A percentile compares a stretch with the other conserved stretches of the same genome.
Evolutionary conservation across 139 green algal genomes (phyloP).

Genomic region (Dunaliella primolecta): DNA sequence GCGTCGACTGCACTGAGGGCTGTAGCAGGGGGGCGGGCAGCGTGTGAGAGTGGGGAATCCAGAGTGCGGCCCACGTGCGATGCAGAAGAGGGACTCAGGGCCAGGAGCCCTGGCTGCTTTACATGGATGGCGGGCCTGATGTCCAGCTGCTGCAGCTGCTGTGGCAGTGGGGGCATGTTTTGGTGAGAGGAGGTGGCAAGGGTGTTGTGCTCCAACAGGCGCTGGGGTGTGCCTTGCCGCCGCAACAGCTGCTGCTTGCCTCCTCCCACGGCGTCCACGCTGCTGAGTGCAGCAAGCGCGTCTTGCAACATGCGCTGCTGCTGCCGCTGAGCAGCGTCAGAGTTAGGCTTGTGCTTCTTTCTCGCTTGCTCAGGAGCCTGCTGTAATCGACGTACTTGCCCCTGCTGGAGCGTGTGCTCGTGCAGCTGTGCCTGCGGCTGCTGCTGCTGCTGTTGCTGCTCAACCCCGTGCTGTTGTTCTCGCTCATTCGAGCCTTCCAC

Average conservation of each 20-base stretch:
- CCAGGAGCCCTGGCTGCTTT: not conserved
- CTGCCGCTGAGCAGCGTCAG: not conserved
- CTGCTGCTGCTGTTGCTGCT: slow-evolving; percentile 16
- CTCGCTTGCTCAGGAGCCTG: not conserved
- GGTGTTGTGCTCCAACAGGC: not conserved
- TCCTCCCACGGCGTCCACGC: not conserved
- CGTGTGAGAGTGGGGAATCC: too few relatives aligned
- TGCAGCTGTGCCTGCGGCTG: slow-evolving; percentile 12
- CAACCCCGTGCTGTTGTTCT: not conserved
- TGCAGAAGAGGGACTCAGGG: too few relatives aligned
- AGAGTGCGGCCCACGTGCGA: too few relatives aligned
- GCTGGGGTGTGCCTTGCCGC: not conserved
- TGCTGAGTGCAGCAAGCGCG: not conserved
- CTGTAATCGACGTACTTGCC: too few relatives aligned
- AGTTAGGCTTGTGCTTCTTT: not conserved
- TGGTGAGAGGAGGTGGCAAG: too few relatives aligned
- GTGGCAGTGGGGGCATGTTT: not conserved
- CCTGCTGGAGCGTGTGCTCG: not conserved
- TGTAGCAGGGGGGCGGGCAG: too few relatives aligned
- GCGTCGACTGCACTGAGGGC: too few relatives aligned
- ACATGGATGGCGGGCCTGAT: not conserved
- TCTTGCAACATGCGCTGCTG: not conserved
- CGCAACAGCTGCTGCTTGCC: not conserved
- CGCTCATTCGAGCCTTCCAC: not conserved
- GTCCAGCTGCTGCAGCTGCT: not conserved